A percentile compares a stretch with the other conserved stretches of the same genome.
phyloP scores from a whole-genome alignment of 257 asterid species.

The Rauvolfia tetraphylla region DNA sequence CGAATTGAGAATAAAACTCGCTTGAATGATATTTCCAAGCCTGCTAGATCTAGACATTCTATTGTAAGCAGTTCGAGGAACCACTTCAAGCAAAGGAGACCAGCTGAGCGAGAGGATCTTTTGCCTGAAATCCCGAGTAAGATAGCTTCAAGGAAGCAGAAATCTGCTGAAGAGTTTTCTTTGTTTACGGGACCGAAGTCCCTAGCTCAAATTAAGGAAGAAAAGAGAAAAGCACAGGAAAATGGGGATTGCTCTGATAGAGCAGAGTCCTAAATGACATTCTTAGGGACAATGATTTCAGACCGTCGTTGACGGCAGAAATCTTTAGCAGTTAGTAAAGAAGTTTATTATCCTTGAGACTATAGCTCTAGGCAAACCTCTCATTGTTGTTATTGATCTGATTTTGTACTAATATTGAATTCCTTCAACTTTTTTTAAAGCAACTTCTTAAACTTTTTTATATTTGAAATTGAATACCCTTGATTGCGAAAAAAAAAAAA shows the following conservation, averaged over 20 bases:
- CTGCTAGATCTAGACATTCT: slow-evolving; percentile 12
- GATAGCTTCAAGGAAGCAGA: slow-evolving; percentile 21
- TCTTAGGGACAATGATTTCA: slow-evolving; percentile 13
- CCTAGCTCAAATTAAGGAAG: slow-evolving; percentile 37
- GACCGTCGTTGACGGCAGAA: slow-evolving; percentile 1
- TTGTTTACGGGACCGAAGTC: slow-evolving; percentile 36
- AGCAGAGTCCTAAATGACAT: slow-evolving; percentile 16
- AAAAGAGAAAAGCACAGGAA: slow-evolving; percentile 25
- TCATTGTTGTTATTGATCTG: no score
- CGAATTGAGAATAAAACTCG: not conserved
- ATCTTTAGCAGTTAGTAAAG: not conserved
- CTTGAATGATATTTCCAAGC: slow-evolving; percentile 1
- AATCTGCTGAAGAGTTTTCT: slow-evolving; percentile 9
- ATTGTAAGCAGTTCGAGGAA: slow-evolving; percentile 21
- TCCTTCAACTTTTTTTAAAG: no score
- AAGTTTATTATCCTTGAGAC: not conserved
- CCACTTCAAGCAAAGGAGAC: slow-evolving; percentile 30
- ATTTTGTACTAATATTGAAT: no score
- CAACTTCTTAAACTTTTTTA: no score
- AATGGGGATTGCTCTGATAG: slow-evolving; percentile 2
- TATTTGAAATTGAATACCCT: no score
- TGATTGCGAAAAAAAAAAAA: no score
- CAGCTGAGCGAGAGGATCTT: slow-evolving; percentile 7
- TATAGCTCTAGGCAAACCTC: not conserved
- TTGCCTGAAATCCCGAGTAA: slow-evolving; percentile 22